Evolutionary conservation across 768 basidiomycete species (phyloP), one percentile per base, ranked within the genome.

Genomic region (Boletus pseudo-olivaceus): DNA sequence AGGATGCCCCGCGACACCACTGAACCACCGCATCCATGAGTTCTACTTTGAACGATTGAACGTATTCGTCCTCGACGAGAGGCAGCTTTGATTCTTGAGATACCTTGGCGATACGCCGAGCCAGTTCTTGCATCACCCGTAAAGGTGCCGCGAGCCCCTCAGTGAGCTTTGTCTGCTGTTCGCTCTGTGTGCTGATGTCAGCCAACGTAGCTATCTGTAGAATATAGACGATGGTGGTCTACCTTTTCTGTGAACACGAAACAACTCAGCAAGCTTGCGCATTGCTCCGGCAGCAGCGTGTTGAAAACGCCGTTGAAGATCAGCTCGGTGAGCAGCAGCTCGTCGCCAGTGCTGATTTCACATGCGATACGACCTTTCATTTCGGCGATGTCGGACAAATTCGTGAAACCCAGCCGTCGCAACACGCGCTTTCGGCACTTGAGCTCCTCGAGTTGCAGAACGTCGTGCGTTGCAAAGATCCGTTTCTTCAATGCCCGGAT

Each of bases 161-260:
- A 62, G 91, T 91, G 49, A 98, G 79, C 65, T 88, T 90, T 7
- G 86, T 88, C 29, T 77, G 74, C 63, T 93, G 88, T 63, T 95
- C 93, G 66, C 90, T 93, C 93, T 94, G 62, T 19, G 33, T 4
- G 14, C 7, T 4, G 5, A 15, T 53, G 19, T 54, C 46, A 53
- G 34, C 37, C 32, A 50, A 51, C 3, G 48, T 0, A 20, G 23
- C 44, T 12, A 9, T 20, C 23, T 1, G 10, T 47, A 15, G 5
- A 20, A 53, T 62, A 20, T 17, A 17, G 30, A 5, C 2, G 23
- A 32, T 12, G 12, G 15, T 14, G 14, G 55, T 76, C 23, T 52
- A 90, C 96, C 84, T 98, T 98, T 71, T 99, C 97, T 4, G 86
- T 82, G 72, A 98, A 98, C 33, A 99, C 97, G 67, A 99, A 99